phyloP scores from a whole-genome alignment of 2,329 filamentous ascomycete genomes.

The Scorias spongiosa region DNA sequence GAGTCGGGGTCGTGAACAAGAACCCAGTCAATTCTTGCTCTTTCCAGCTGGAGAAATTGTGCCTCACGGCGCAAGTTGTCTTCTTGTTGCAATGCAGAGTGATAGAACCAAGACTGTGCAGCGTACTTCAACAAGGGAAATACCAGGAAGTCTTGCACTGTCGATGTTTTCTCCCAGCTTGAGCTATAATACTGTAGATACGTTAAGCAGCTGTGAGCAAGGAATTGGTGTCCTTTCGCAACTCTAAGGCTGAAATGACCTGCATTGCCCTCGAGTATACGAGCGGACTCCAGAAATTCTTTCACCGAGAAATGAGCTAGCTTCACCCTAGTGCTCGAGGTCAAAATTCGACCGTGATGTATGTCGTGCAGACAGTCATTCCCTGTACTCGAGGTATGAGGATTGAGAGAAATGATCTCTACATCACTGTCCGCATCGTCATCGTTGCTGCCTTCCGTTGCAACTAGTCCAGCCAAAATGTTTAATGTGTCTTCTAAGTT shows the following conservation, averaged over 20 bases:
- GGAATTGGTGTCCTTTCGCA: constrained; percentile 2
- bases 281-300: constrained; percentile 19
- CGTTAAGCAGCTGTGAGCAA: constrained; percentile 7
- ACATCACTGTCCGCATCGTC: neutral
- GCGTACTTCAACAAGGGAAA: constrained; percentile 8
- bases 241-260: constrained; percentile 5
- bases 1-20: constrained; percentile 2
- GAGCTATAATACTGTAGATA: constrained; percentile 6
- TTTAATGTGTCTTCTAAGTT: constrained; percentile 3
- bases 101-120: constrained; percentile 5
- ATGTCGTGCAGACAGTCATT: neutral
- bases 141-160: constrained; percentile 2
- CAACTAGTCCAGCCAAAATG: constrained; percentile 6
- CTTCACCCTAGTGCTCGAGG: constrained; percentile 1
- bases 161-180: constrained; percentile 3
- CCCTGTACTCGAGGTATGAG: neutral
- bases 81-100: constrained; percentile 3
- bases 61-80: constrained; percentile 1
- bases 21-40: constrained; percentile 3
- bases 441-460: neutral
- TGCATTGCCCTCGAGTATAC: constrained; percentile 8
- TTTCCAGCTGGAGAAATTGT: constrained; percentile 1
- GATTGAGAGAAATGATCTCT: neutral
- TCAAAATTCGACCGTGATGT: neutral
- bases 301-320: constrained; percentile 23